These are phyloP conservation scores for Globisporangium alternatum DNA, from an alignment of 352 stramenopile species.

Conservation along the genomic window DNA sequence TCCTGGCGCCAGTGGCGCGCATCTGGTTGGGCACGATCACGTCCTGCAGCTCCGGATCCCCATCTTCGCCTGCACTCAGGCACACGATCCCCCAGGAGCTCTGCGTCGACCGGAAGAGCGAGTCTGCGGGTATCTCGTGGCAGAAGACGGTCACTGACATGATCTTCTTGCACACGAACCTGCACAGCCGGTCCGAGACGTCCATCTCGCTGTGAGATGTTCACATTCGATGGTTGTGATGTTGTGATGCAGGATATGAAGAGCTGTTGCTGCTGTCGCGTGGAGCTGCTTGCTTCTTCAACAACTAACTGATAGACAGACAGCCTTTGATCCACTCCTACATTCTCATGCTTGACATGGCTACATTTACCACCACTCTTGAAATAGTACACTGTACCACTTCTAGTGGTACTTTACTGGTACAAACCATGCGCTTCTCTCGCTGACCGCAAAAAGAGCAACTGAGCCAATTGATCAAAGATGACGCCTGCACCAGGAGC, in stretches of 20 bases:
- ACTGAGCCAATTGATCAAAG: not conserved
- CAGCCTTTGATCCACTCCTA: not conserved
- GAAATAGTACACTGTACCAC: not conserved
- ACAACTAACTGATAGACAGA: not conserved
- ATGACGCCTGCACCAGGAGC: not conserved
- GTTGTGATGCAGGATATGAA: not conserved
- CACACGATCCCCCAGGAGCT: constrained; percentile 15
- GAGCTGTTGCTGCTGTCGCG: not conserved
- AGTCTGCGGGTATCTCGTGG: not conserved
- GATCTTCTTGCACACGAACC: constrained; percentile 23
- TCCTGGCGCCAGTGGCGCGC: constrained; percentile 35
- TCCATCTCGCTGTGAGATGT: constrained; percentile 13
- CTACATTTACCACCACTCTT: constrained; percentile 3
- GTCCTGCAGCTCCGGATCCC: constrained; percentile 2
- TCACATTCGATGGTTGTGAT: not conserved
- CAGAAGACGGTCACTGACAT: constrained; percentile 17
- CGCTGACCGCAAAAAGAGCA: not conserved
- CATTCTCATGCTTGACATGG: not conserved
- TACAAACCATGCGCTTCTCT: not conserved
- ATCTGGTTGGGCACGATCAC: constrained; percentile 34
- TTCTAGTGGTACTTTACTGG: not conserved
- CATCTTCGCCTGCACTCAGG: not conserved
- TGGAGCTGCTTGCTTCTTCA: not conserved
- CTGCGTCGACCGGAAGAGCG: constrained; percentile 5
- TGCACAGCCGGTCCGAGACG: constrained; percentile 9